Base-by-base conservation (phyloP, 2,329 filamentous ascomycete genomes). In the Septoria linicola region DNA sequence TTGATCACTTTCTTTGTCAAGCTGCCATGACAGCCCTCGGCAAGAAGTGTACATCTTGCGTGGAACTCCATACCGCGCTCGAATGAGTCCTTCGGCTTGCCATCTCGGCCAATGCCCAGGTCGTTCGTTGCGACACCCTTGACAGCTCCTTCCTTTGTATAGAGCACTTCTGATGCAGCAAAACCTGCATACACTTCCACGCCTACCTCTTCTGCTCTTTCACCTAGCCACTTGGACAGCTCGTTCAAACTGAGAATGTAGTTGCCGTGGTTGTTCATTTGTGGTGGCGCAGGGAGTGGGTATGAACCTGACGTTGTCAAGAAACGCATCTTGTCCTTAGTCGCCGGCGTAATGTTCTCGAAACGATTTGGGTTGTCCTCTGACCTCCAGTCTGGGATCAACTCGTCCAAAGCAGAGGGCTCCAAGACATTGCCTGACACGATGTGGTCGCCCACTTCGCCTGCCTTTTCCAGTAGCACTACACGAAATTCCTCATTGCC, bases 51-150 rank as follows among this genome's bases (percentile, higher is more conserved):
- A 42, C 93, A 85, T 51, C 87, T 80, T 5, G 93, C 92, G 66
- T 96, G 90, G 69, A 99, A 99, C 73, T 96, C 93, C 93, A 99
- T 99, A 54, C 93, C 93, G 55, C 93, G 82, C 77, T 97, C 91
- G 66, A 96, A 99, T 5, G 80, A 85, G 49, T 93, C 87, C 75
- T 95, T 96, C 30, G 91, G 83, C 69, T 86, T 87, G 32, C 92
- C 92, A 63, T 87, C 81, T 48, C 90, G 81, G 8, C 80, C 84
- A 53, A 99, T 81, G 32, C 93, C 93, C 17, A 96, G 76, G 66
- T 99, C 93, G 66, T 97, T 97, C 40, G 93, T 99, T 14, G 93
- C 93, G 34, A 99, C 92, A 59, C 93, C 93, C 70, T 85, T 85
- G 44, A 99, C 93, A 1, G 88, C 88, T 2, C 92, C 92, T 68